These are phyloP conservation scores for Fraxinus cuspidata DNA, from an alignment of 257 asterid species.

Conservation along the genomic window DNA sequence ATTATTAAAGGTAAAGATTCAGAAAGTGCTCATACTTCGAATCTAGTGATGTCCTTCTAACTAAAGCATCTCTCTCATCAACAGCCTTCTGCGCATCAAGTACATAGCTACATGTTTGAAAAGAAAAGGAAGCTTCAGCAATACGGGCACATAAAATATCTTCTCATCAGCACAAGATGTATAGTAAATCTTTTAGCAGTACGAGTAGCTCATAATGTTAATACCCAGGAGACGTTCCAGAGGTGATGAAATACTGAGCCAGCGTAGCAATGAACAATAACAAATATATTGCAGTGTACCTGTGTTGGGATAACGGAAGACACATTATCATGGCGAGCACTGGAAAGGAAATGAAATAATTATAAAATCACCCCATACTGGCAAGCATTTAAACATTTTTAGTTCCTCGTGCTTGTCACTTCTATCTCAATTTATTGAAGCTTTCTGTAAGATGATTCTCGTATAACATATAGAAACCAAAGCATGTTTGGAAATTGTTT, in stretches of 20 bases:
- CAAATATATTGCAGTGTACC: conserved; percentile 68
- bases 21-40: conserved; percentile 71
- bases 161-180: conserved; percentile 13
- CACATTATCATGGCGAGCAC: conserved; percentile 12
- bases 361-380: neutral
- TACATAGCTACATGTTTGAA: conserved; percentile 59
- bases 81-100: conserved; percentile 75
- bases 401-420: conserved; percentile 7
- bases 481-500: no score
- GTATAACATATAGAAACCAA: conserved; percentile 18
- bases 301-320: conserved; percentile 35
- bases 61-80: conserved; percentile 69
- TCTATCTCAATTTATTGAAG: conserved; percentile 15
- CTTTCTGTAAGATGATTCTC: conserved; percentile 1
- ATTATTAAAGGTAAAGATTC: conserved; percentile 8
- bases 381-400: conserved; percentile 2
- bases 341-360: conserved; percentile 7
- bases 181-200: conserved; percentile 9
- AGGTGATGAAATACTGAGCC: conserved; percentile 79
- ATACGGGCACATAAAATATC: conserved; percentile 19
- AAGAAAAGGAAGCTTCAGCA: conserved; percentile 11
- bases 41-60: conserved; percentile 50
- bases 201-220: conserved; percentile 26
- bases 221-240: conserved; percentile 95
- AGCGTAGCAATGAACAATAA: conserved; percentile 67